phyloP scores from a whole-genome alignment of 768 basidiomycete genomes.

The Hypsizygus marmoreus region DNA sequence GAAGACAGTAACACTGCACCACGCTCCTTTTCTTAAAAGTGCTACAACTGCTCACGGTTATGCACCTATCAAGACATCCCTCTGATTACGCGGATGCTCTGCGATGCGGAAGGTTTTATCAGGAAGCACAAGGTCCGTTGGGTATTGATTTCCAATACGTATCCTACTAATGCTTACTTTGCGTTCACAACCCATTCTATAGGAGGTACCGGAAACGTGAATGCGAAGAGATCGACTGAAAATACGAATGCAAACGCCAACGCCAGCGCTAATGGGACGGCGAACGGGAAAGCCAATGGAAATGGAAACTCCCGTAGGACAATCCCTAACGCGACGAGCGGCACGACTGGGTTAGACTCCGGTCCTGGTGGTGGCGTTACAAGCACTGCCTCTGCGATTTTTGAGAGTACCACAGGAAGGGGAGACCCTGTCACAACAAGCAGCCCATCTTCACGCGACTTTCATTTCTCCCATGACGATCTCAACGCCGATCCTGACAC shows the following conservation, averaged over 20 bases:
- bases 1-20: not conserved
- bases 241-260: conserved; percentile 4
- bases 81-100: conserved; percentile 5
- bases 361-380: conserved; percentile 1
- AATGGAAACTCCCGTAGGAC: conserved; percentile 11
- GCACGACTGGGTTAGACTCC: conserved; percentile 2
- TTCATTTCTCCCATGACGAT: not conserved
- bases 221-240: conserved; percentile 33
- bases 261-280: conserved; percentile 8
- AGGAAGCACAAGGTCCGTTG: conserved; percentile 37
- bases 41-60: conserved; percentile 3
- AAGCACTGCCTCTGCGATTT: conserved; percentile 8
- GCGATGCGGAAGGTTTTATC: not conserved
- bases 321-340: conserved; percentile 14
- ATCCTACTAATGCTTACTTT: conserved; percentile 42
- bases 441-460: not conserved
- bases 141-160: conserved; percentile 40
- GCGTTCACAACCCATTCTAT: conserved; percentile 39
- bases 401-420: not conserved
- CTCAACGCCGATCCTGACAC: not conserved
- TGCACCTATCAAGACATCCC: conserved; percentile 12
- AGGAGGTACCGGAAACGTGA: too few species aligned
- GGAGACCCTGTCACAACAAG: not conserved
- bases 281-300: conserved; percentile 2
- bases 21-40: conserved; percentile 19